Conservation (phyloP, 177 flowering plant species). For the Telopea speciosissima region DNA sequence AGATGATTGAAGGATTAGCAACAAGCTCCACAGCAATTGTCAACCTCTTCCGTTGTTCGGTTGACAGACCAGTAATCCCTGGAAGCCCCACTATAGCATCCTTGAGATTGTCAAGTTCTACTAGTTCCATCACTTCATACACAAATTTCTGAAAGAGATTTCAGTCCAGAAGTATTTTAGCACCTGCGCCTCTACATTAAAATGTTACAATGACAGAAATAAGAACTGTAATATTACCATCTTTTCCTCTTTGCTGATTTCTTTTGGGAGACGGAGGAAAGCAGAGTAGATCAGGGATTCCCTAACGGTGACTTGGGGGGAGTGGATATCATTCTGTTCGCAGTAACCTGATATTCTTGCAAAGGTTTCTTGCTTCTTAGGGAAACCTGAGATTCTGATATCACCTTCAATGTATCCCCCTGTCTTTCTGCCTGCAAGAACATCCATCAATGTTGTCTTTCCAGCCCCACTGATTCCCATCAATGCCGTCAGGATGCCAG, state of each 20-base stretch:
- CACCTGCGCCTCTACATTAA: background rate
- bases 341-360: slow-evolving; percentile 73
- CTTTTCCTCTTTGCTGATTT: slow-evolving; percentile 45
- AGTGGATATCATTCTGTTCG: slow-evolving; percentile 66
- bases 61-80: slow-evolving; percentile 75
- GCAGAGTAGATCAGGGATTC: slow-evolving; percentile 66
- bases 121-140: slow-evolving; percentile 74
- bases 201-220: background rate
- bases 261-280: slow-evolving; percentile 56
- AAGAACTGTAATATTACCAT: slow-evolving; percentile 26
- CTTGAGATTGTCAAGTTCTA: slow-evolving; percentile 63
- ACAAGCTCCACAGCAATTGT: slow-evolving; percentile 92
- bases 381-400: slow-evolving; percentile 55
- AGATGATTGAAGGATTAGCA: slow-evolving; percentile 90
- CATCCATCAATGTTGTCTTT: slow-evolving; percentile 78
- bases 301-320: slow-evolving; percentile 52
- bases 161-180: background rate
- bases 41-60: slow-evolving; percentile 80
- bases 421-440: slow-evolving; percentile 65
- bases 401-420: slow-evolving; percentile 73
- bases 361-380: slow-evolving; percentile 60
- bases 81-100: slow-evolving; percentile 83
- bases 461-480: slow-evolving; percentile 86
- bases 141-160: slow-evolving; percentile 51
- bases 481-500: slow-evolving; percentile 61